These are phyloP conservation scores for Yarrowia yakushimensis DNA, from an alignment of 805 yeast genomes.

Conservation along the genomic window DNA sequence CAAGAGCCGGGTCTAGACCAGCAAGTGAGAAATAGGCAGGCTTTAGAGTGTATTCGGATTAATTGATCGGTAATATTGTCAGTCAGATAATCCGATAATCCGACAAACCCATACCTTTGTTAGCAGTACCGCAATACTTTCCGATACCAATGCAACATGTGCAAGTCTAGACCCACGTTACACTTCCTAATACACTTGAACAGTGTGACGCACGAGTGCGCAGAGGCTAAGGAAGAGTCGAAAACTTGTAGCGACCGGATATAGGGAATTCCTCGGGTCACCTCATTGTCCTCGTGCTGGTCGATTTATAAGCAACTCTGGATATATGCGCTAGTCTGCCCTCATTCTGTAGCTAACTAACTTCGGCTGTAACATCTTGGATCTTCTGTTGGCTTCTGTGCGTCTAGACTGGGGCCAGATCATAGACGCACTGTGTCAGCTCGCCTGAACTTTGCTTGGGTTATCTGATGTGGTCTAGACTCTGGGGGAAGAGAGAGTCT, in stretches of 20 bases:
- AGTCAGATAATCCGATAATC: background rate
- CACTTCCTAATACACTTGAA: background rate
- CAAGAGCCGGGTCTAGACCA: background rate
- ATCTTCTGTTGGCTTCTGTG: slow-evolving; percentile 11
- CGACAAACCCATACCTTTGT: too few relatives aligned
- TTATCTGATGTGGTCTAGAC: slow-evolving; percentile 22
- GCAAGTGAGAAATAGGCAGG: background rate
- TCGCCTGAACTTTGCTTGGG: slow-evolving; percentile 14
- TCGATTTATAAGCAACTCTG: background rate
- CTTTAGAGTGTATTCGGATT: background rate
- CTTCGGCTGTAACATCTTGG: background rate
- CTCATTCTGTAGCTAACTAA: background rate
- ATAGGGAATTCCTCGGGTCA: background rate
- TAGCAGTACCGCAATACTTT: too few relatives aligned
- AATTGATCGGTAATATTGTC: too few relatives aligned
- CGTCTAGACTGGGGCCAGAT: slow-evolving; percentile 16
- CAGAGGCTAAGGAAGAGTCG: background rate
- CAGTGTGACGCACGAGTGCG: slow-evolving; percentile 16
- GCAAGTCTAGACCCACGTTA: background rate
- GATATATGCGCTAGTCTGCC: background rate
- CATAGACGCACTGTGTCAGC: background rate
- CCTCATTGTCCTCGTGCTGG: background rate
- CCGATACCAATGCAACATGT: background rate
- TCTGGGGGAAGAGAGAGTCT: background rate
- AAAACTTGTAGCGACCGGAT: background rate